phyloP scores from a whole-genome alignment of 257 asterid species.

The Vinca minor region DNA sequence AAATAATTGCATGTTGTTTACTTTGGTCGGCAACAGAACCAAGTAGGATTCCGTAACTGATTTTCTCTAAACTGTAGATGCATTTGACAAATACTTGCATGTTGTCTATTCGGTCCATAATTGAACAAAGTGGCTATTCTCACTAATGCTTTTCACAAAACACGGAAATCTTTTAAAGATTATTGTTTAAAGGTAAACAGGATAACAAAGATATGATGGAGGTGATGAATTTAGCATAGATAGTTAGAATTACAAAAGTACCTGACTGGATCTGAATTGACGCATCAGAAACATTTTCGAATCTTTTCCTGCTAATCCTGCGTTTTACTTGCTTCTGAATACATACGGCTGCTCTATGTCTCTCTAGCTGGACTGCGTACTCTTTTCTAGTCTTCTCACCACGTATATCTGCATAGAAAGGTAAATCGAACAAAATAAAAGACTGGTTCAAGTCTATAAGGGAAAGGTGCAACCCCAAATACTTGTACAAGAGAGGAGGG shows the following conservation, averaged over 20 bases:
- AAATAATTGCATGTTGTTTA: too few relatives aligned
- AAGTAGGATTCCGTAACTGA: too few relatives aligned
- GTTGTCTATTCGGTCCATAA: too few relatives aligned
- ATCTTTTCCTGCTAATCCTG: conserved; percentile 39
- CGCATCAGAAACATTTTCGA: conserved; percentile 38
- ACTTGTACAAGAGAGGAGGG: background rate
- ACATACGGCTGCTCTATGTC: conserved; percentile 70
- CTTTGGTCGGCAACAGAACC: too few relatives aligned
- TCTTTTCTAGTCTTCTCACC: conserved; percentile 77
- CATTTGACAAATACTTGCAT: too few relatives aligned
- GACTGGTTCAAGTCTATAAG: background rate
- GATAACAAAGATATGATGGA: background rate
- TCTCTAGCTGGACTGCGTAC: conserved; percentile 42
- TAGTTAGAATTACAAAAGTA: conserved; percentile 26
- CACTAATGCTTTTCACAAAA: too few relatives aligned
- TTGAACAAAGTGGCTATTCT: too few relatives aligned
- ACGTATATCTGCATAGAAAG: conserved; percentile 60
- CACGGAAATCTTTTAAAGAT: too few relatives aligned
- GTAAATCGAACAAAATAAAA: too few relatives aligned
- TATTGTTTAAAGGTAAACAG: background rate
- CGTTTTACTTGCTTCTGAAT: conserved; percentile 71
- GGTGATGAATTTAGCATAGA: background rate
- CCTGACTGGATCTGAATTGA: conserved; percentile 82
- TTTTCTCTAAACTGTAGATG: too few relatives aligned
- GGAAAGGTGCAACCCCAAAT: too few relatives aligned